phyloP scores from a whole-genome alignment of 768 basidiomycete genomes.

The Dentipellis sp. region DNA sequence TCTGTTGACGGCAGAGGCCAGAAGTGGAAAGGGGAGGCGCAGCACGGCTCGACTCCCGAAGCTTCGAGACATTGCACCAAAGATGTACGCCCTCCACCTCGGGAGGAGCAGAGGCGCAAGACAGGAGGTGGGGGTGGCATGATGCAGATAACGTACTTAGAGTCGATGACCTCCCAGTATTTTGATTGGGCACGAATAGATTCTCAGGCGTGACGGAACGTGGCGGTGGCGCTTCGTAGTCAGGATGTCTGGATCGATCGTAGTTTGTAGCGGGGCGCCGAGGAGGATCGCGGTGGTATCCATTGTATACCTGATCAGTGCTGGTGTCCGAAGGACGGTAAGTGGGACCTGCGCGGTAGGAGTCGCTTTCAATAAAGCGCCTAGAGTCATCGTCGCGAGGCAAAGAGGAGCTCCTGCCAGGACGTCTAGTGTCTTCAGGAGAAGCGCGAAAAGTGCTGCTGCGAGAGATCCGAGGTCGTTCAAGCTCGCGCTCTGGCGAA shows the following conservation, averaged over 20 bases:
- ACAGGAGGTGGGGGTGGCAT: conserved; percentile 10
- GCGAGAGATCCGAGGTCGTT: not conserved
- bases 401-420: not conserved
- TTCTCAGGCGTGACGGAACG: conserved; percentile 6
- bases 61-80: conserved; percentile 10
- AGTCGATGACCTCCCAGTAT: conserved; percentile 14
- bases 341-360: not conserved
- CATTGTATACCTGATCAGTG: not conserved
- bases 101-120: conserved; percentile 7
- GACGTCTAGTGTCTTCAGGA: not conserved
- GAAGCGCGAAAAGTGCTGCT: not conserved
- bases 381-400: not conserved
- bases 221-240: conserved; percentile 4
- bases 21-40: not conserved
- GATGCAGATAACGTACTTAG: conserved; percentile 18
- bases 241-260: conserved; percentile 2
- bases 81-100: conserved; percentile 11
- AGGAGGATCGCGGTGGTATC: not conserved
- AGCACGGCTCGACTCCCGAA: conserved; percentile 14
- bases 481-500: not conserved
- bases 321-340: not conserved
- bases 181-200: conserved; percentile 7
- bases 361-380: not conserved
- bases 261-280: not conserved
- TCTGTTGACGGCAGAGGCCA: conserved; percentile 11